Evolutionary conservation across 768 basidiomycete genomes (phyloP), one percentile per base, ranked within the genome.

Genomic region (Cystobasidiopsis lactophilus): DNA sequence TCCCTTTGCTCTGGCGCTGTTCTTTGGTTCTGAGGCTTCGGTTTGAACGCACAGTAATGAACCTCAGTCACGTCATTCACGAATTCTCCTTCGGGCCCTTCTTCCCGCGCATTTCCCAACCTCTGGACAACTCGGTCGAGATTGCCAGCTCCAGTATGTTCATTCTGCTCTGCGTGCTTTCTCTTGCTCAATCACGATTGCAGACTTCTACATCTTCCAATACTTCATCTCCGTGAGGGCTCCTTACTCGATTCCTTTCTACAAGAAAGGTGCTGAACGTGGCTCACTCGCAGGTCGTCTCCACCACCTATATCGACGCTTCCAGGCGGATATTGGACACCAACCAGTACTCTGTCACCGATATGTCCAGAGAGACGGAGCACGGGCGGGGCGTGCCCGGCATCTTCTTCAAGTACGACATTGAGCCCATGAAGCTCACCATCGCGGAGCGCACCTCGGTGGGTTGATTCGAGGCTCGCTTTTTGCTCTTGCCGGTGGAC

Each of bases 391-490:
- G 82, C 5, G 79, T 85, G 0, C 91, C 91, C 0, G 55, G 50
- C 52, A 91, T 96, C 64, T 95, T 91, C 72, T 93, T 95, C 79
- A 93, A 95, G 67, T 95, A 85, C 65, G 89, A 98, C 54, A 69
- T 95, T 35, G 91, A 98, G 63, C 86, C 89, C 0, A 74, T 96
- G 68, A 72, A 75, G 23, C 72, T 96, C 54, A 80, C 77, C 0
- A 77, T 95, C 51, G 75, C 82, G 61, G 88, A 96, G 67, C 77
- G 86, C 18, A 95, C 91, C 19, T 85, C 81, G 16, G 41, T 43
- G 23, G 27, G 41, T 24, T 11, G n/a, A n/a, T n/a, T n/a, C n/a
- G n/a, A n/a, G n/a, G n/a, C n/a, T n/a, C n/a, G n/a, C n/a, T n/a
- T 9, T 43, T 11, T 26, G 7, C 41, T 19, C 41, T 9, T 7